Evolutionary conservation across 148 eudicot genomes (phyloP).

Genomic region (Vaccinium myrtillus): DNA sequence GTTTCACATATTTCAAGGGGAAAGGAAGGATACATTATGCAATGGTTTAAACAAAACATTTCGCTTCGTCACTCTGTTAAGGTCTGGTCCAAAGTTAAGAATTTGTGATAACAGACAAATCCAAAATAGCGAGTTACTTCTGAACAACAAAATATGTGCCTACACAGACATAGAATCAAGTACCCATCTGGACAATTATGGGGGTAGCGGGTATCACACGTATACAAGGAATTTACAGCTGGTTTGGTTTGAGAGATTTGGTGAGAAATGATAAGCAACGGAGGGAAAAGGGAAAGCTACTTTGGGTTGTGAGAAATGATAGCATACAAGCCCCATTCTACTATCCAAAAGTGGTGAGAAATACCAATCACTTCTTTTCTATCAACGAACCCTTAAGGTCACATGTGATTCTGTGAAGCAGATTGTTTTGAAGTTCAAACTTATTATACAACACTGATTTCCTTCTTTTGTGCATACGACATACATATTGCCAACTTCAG

Average conservation of each 20-base stretch:
- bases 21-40: neutral
- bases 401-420: neutral
- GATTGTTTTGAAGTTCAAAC: neutral
- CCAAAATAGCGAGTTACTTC: neutral
- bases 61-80: neutral
- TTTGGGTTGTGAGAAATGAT: neutral
- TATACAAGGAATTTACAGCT: neutral
- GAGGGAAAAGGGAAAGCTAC: neutral
- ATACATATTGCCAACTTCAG: neutral
- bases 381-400: constrained; percentile 1
- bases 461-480: neutral
- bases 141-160: neutral
- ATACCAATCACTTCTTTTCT: neutral
- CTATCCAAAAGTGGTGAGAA: neutral
- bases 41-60: neutral
- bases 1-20: neutral
- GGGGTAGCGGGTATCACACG: neutral
- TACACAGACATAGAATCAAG: neutral
- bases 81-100: neutral
- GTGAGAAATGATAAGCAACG: neutral
- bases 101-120: neutral
- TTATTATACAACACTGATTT: neutral
- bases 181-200: neutral
- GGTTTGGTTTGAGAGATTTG: neutral
- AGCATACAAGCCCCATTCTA: neutral